These are phyloP conservation scores for Calonectria pseudoturangicola DNA, from an alignment of 2,329 filamentous ascomycete genomes.

Conservation along the genomic window DNA sequence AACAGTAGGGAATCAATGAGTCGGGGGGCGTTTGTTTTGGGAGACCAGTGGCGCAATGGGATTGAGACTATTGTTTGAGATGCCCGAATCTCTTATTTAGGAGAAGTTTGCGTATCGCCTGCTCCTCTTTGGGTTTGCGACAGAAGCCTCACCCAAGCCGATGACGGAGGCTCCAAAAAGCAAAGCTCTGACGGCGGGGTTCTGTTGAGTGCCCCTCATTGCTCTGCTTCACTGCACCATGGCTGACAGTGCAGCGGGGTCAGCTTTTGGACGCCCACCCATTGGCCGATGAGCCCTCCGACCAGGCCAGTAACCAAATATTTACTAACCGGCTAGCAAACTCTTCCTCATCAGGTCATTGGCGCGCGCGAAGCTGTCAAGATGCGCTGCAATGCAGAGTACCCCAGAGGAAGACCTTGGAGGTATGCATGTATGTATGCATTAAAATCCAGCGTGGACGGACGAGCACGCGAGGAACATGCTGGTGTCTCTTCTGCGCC, in stretches of 20 bases:
- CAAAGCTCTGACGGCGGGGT: conserved; percentile 35
- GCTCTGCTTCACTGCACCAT: conserved; percentile 17
- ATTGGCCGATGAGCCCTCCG: conserved; percentile 18
- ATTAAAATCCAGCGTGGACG: not conserved
- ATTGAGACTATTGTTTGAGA: conserved; percentile 40
- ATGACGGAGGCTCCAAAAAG: conserved; percentile 40
- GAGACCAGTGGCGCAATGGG: conserved; percentile 46
- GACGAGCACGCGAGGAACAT: not conserved
- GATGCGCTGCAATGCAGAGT: not conserved
- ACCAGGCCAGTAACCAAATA: not conserved
- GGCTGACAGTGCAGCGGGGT: conserved; percentile 24
- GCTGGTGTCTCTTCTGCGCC: not conserved
- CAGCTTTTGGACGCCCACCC: not conserved
- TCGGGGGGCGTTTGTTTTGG: conserved; percentile 28
- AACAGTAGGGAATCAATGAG: conserved; percentile 49
- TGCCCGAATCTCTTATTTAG: conserved; percentile 19
- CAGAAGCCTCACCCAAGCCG: conserved; percentile 29
- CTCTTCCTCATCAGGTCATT: conserved; percentile 10
- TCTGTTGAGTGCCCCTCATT: conserved; percentile 18
- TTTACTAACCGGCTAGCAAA: not conserved
- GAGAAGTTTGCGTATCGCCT: conserved; percentile 32
- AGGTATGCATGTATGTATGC: not conserved
- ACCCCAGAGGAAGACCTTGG: not conserved
- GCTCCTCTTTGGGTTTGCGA: conserved; percentile 25
- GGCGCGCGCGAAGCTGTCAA: not conserved